A percentile compares a stretch with the other conserved stretches of the same genome.
Conservation (phyloP, 352 stramenopile genomes). For the Blastocystis sp. region DNA sequence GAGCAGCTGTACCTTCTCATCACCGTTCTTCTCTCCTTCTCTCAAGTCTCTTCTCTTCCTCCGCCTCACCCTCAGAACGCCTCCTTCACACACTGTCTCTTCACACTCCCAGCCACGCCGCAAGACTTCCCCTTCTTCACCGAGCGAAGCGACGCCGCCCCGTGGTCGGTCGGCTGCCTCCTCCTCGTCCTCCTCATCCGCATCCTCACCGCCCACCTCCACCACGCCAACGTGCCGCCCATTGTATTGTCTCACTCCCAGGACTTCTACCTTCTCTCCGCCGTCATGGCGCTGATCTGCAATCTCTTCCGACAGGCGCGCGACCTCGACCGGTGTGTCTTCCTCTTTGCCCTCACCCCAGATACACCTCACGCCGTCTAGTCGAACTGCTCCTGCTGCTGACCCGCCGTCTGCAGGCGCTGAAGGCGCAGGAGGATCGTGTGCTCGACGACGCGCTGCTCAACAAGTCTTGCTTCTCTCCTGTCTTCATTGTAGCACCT, state of each 20-base stretch:
- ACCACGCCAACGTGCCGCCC: background rate
- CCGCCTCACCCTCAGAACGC: background rate
- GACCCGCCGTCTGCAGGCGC: constrained; percentile 7
- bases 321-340: background rate
- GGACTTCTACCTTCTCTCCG: constrained; percentile 51
- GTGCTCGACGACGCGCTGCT: constrained; percentile 28
- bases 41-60: background rate
- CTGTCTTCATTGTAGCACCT: constrained; percentile 20
- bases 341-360: background rate
- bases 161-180: constrained; percentile 42
- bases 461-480: background rate
- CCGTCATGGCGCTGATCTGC: constrained; percentile 37
- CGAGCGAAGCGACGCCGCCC: background rate
- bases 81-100: constrained; percentile 45
- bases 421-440: constrained; percentile 8
- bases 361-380: constrained; percentile 38
- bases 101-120: background rate
- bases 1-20: constrained; percentile 40
- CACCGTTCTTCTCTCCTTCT: constrained; percentile 17
- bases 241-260: background rate
- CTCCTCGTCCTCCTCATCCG: constrained; percentile 22
- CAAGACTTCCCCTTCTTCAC: constrained; percentile 14
- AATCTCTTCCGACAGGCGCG: constrained; percentile 16
- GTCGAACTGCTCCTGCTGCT: constrained; percentile 21
- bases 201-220: constrained; percentile 16